These are phyloP conservation scores for Rhodotorula kratochvilovae DNA, from an alignment of 768 basidiomycete species.

Conservation along the genomic window DNA sequence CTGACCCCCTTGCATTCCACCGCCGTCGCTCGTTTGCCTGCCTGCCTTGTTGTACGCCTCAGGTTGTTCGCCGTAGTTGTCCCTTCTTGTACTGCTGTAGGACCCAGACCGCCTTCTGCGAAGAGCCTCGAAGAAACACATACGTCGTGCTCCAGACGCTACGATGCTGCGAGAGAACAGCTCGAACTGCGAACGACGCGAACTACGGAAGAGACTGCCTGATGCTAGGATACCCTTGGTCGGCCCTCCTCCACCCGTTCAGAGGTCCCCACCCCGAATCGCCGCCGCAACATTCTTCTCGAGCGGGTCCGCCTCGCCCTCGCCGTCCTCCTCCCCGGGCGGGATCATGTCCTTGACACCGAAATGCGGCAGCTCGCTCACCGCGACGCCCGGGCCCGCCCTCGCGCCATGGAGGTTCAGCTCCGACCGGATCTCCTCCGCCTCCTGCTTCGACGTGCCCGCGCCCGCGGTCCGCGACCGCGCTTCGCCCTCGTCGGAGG, in stretches of 20 bases:
- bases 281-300: conserved; percentile 18
- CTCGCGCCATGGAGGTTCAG: background rate
- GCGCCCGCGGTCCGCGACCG: background rate
- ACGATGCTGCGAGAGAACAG: too few relatives aligned
- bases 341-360: background rate
- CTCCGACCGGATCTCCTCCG: background rate
- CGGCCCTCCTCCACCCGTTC: too few relatives aligned
- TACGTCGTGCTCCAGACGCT: too few relatives aligned
- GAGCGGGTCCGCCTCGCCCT: background rate
- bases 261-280: conserved; percentile 21
- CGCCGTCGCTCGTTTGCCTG: background rate
- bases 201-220: too few relatives aligned
- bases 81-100: background rate
- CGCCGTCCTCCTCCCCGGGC: background rate
- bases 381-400: background rate
- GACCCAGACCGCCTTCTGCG: too few relatives aligned
- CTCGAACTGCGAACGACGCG: too few relatives aligned
- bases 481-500: background rate
- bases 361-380: conserved; percentile 25
- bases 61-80: background rate
- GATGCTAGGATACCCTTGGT: too few relatives aligned
- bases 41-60: background rate
- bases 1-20: background rate
- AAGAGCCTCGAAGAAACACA: too few relatives aligned
- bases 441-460: background rate